A percentile compares a stretch with the other conserved stretches of the same genome.
These are phyloP conservation scores for Moringa oleifera DNA, from an alignment of 345 rosid species.

Conservation along the genomic window DNA sequence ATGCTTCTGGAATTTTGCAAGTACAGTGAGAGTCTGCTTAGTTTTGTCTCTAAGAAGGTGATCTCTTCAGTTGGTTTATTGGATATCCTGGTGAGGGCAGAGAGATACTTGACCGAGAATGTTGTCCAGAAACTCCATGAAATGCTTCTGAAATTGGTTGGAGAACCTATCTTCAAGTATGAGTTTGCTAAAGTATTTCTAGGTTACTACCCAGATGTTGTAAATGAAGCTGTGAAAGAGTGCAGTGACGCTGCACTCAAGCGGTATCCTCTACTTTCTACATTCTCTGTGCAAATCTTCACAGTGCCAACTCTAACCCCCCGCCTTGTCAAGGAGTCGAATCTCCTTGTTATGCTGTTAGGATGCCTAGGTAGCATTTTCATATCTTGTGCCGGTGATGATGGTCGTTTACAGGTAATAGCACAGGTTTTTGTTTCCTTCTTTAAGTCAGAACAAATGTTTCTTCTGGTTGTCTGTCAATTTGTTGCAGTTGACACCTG, in stretches of 20 bases:
- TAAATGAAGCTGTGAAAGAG: constrained; percentile 54
- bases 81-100: constrained; percentile 68
- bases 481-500: background rate
- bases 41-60: constrained; percentile 70
- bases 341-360: constrained; percentile 55
- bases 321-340: constrained; percentile 83
- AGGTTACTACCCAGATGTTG: constrained; percentile 63
- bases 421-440: background rate
- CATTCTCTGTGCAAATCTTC: constrained; percentile 90
- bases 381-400: constrained; percentile 61
- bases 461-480: background rate
- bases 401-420: constrained; percentile 69
- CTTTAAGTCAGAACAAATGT: no score
- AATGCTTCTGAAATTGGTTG: constrained; percentile 78
- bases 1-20: constrained; percentile 78
- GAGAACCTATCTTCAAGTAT: constrained; percentile 78
- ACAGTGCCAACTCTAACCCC: constrained; percentile 90
- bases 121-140: constrained; percentile 62
- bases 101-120: constrained; percentile 49
- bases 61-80: constrained; percentile 51
- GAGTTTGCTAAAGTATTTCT: constrained; percentile 85
- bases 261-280: constrained; percentile 52
- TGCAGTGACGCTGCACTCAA: constrained; percentile 32
- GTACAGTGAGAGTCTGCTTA: constrained; percentile 83
- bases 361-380: constrained; percentile 75